Evolutionary conservation across 1,284 basidiomycete genomes (phyloP), one percentile per base, ranked within the genome.

Genomic region (Sanghuangporus weigelae): DNA sequence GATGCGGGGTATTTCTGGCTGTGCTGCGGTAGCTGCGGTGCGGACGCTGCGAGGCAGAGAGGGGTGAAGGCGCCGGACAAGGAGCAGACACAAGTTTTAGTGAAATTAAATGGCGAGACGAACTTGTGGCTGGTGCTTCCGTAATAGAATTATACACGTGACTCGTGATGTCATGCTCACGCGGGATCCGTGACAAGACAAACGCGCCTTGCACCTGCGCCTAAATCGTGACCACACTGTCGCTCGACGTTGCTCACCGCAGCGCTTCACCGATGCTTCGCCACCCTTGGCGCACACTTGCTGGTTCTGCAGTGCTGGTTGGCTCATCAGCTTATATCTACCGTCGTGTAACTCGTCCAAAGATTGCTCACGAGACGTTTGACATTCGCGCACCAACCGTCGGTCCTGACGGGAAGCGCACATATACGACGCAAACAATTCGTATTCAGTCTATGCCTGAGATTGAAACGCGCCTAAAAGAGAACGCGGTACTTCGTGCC

Each of bases 241-340:
- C 40, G 44, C 44, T 38, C 36, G 16, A 36, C 59, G 44, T 39
- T 38, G 39, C 57, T 21, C 8, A 23, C 19, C 7, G 46, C 63
- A 21, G 49, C 40, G 10, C 26, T 11, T 16, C 23, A 14, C 49
- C 68, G 48, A 90, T 90, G 87, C 75, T 88, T 63, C 79, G 78
- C 69, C 81, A 80, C 67, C 81, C 79, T 59, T 90, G 87, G 89
- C 90, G 84, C 71, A 87, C 84, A 12, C 67, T 83, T 63, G 73
- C 80, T 57, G 82, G 80, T 44, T 72, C 79, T 12, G 74, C 79
- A 39, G 76, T 80, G 35, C 74, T 78, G 53, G 74, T 82, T 67
- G 83, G 80, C 64, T 73, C 77, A 48, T 79, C 84, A 31, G 76
- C 78, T 11, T 87, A 85, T 71, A 68, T 79, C 61, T 82, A 79